Percentiles rank a stretch among this genome's conserved stretches.
These are phyloP conservation scores for Vigna mungo DNA, from an alignment of 306 rosid species.

Conservation along the genomic window DNA sequence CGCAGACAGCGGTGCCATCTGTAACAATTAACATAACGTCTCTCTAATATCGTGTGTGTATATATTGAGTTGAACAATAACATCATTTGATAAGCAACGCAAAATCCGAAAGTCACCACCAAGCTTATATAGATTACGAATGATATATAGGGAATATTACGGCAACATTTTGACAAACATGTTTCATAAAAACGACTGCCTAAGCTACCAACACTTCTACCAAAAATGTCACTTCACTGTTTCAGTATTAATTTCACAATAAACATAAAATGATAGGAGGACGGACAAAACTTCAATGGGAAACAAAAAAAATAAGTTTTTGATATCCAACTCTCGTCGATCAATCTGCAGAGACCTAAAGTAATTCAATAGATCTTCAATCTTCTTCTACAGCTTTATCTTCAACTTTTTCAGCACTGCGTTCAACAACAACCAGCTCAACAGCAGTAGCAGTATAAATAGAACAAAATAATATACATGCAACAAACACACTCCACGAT, in stretches of 20 bases:
- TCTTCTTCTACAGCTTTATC: constrained; percentile 60
- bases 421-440: constrained; percentile 40
- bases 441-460: constrained; percentile 4
- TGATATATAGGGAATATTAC: constrained; percentile 12
- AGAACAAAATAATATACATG: not conserved
- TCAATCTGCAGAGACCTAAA: constrained; percentile 38
- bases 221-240: constrained; percentile 58
- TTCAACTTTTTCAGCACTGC: constrained; percentile 79
- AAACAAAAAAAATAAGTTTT: constrained; percentile 33
- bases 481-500: constrained; percentile 1
- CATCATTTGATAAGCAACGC: not conserved
- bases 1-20: too few species aligned
- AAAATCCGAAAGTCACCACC: constrained; percentile 40
- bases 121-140: constrained; percentile 47
- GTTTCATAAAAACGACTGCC: constrained; percentile 40
- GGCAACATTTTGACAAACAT: constrained; percentile 44
- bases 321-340: constrained; percentile 42
- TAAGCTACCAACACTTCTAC: constrained; percentile 47
- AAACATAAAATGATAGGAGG: constrained; percentile 41
- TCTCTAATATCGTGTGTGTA: not conserved
- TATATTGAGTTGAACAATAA: not conserved
- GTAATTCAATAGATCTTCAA: constrained; percentile 47
- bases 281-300: constrained; percentile 51
- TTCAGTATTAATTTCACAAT: constrained; percentile 35
- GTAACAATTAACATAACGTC: not conserved